These are phyloP conservation scores for Durio zibethinus DNA, from an alignment of 345 rosid species.

Conservation along the genomic window DNA sequence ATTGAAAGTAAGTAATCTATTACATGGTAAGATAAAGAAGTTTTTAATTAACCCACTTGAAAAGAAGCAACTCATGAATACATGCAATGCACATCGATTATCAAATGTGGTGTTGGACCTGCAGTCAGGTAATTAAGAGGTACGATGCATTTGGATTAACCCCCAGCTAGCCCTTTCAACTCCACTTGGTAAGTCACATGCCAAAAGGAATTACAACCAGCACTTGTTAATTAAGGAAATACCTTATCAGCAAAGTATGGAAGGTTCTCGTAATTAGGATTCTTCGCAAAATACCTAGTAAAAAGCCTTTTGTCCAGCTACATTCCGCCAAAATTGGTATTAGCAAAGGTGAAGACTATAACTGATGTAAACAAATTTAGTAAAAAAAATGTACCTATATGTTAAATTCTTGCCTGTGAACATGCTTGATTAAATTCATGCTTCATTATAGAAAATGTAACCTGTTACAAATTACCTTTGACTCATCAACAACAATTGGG, in stretches of 20 bases:
- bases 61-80: no score
- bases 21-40: no score
- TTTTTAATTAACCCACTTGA: no score
- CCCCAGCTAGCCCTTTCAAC: no score
- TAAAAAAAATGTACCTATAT: no score
- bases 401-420: not conserved
- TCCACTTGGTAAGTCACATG: not conserved
- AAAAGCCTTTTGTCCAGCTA: slow-evolving; percentile 67
- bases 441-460: not conserved
- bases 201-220: not conserved
- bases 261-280: slow-evolving; percentile 57
- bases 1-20: no score
- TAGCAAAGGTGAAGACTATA: not conserved
- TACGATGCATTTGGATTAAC: no score
- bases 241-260: slow-evolving; percentile 76
- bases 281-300: slow-evolving; percentile 45
- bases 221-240: not conserved
- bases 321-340: slow-evolving; percentile 20
- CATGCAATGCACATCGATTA: no score
- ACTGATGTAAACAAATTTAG: not conserved
- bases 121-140: no score
- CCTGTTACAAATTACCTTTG: slow-evolving; percentile 40
- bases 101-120: no score
- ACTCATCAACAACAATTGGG: slow-evolving; percentile 65
- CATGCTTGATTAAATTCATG: not conserved